Evolutionary conservation across 306 rosid genomes (phyloP).

Genomic region (Astragalus glycyphyllos): DNA sequence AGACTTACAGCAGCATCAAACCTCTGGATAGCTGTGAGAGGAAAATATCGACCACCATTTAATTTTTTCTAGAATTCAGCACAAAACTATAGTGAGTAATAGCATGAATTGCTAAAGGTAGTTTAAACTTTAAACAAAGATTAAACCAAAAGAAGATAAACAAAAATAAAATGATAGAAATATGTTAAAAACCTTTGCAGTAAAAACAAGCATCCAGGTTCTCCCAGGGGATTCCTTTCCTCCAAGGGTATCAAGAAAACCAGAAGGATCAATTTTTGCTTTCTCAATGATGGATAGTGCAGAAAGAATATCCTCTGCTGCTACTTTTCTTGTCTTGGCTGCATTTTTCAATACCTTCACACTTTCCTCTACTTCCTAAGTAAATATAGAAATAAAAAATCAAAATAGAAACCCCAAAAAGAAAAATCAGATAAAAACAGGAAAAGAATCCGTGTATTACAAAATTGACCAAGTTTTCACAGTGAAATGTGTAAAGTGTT

Average conservation of each 20-base stretch:
- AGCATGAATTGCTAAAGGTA: conserved; percentile 16
- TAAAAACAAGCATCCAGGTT: conserved; percentile 94
- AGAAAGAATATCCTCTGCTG: conserved; percentile 69
- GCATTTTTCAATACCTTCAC: conserved; percentile 81
- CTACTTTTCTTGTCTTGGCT: conserved; percentile 73
- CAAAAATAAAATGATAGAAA: neutral
- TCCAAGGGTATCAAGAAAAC: conserved; percentile 77
- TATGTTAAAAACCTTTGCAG: conserved; percentile 63
- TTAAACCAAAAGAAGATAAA: conserved; percentile 20
- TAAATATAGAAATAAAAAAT: conserved; percentile 36
- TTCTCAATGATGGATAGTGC: conserved; percentile 80
- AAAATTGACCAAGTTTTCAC: conserved; percentile 1
- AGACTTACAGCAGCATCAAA: conserved; percentile 90
- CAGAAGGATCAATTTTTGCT: conserved; percentile 77
- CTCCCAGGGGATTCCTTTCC: conserved; percentile 89
- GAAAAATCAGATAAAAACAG: conserved; percentile 9
- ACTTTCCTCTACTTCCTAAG: conserved; percentile 77
- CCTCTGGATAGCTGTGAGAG: conserved; percentile 90
- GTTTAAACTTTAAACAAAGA: conserved; percentile 20
- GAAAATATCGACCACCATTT: conserved; percentile 78
- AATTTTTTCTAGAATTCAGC: conserved; percentile 67
- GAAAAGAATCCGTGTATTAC: neutral
- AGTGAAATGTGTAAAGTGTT: conserved; percentile 19
- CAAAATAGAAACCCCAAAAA: conserved; percentile 7
- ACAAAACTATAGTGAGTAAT: conserved; percentile 34